Base-by-base conservation (phyloP, 352 stramenopile species). In the Salisapilia sapeloensis region DNA sequence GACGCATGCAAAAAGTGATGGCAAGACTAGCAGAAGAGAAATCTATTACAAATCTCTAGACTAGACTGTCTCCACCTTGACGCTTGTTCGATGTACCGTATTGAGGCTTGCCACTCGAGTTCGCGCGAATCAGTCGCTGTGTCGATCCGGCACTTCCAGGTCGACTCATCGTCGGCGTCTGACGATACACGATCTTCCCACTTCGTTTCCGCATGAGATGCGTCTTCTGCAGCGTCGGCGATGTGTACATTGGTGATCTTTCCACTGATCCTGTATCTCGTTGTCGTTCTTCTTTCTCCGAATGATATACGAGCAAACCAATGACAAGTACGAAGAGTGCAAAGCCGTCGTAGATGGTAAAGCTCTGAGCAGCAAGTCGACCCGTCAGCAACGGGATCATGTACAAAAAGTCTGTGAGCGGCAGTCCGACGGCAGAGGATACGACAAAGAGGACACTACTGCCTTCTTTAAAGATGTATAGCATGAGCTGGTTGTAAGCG, bases 391-490 rank as follows among this genome's bases (percentile, higher is more conserved):
- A 24, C 12, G 69, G 70, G 30, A 85, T 56, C 71, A 86, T 82
- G 53, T 87, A 86, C 25, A 91, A 48, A 32, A 91, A 37, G 40
- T 91, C 75, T 2, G 72, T 86, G 21, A 91, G 55, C 13, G 75
- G 75, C 6, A 91, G 49, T 1, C 75, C 72, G 23, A 86, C 63
- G 2, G 75, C 72, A 13, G 76, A 91, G 3, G 76, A 87, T 12
- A 91, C 72, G 16, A 91, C 76, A 28, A 91, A 91, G 24, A 91
- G 50, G 40, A 89, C 76, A 22, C 69, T 86, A 51, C 67, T 85
- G 42, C 76, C 76, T 56, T 86, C 67, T 40, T 89, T 86, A 56
- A 91, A 85, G 44, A 91, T 82, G 42, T 82, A 85, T 32, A 91
- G 54, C 69, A 89, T 89, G 25, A 91, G 61, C 52, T 89, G 67